Conservation (phyloP, 371 early-diverging fungal genomes). For the Rhizopus stolonifer region DNA sequence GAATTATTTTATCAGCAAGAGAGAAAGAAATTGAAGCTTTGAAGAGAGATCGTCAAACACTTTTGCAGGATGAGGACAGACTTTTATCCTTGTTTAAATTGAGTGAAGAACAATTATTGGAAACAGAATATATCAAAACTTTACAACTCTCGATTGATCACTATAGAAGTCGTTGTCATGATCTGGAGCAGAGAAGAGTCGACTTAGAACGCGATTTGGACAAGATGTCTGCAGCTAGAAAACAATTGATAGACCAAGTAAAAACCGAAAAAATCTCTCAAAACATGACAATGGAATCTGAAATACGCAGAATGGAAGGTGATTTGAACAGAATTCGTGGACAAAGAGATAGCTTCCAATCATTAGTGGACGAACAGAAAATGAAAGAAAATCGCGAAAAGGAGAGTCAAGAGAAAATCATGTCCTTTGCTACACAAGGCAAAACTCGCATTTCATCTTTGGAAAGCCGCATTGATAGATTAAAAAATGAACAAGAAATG, state of each 20-base stretch:
- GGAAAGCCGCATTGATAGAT: constrained; percentile 55
- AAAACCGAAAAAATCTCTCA: constrained; percentile 22
- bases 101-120: constrained; percentile 57
- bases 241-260: constrained; percentile 24
- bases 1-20: constrained; percentile 56
- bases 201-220: constrained; percentile 25
- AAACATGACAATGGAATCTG: constrained; percentile 52
- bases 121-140: constrained; percentile 44
- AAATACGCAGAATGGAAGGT: constrained; percentile 68
- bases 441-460: constrained; percentile 48
- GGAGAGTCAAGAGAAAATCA: constrained; percentile 68
- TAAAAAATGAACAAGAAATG: constrained; percentile 38
- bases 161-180: constrained; percentile 30
- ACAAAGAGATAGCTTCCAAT: constrained; percentile 78
- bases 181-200: constrained; percentile 29
- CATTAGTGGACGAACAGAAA: constrained; percentile 66
- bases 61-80: constrained; percentile 56
- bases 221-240: constrained; percentile 14
- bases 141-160: constrained; percentile 61
- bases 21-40: constrained; percentile 73
- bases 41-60: constrained; percentile 61
- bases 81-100: constrained; percentile 34
- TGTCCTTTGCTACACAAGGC: constrained; percentile 58
- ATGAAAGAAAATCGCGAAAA: constrained; percentile 65
- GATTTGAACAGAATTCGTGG: constrained; percentile 79